phyloP scores from a whole-genome alignment of 2,329 filamentous ascomycete genomes.

The Epichloe gansuensis region DNA sequence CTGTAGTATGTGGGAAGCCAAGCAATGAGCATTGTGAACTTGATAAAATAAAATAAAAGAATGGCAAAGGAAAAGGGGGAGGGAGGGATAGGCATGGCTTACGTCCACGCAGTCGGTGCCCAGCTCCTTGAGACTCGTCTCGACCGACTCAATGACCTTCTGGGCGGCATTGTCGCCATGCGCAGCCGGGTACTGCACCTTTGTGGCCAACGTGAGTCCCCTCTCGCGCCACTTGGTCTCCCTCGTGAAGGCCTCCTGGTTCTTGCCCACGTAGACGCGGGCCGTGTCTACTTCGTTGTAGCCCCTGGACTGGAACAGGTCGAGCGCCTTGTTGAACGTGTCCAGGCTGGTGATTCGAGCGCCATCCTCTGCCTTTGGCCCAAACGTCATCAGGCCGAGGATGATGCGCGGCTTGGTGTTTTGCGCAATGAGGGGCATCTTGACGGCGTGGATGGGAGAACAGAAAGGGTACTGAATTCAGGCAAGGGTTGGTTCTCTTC shows the following conservation, averaged over 20 bases:
- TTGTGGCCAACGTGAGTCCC: constrained; percentile 66
- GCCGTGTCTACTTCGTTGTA: constrained; percentile 83
- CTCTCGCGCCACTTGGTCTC: constrained; percentile 67
- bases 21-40: background rate
- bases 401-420: constrained; percentile 53
- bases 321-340: constrained; percentile 59
- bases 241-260: constrained; percentile 68
- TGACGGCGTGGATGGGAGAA: background rate
- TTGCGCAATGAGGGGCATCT: constrained; percentile 34
- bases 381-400: constrained; percentile 79
- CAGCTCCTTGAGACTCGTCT: constrained; percentile 57
- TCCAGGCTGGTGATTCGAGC: constrained; percentile 56
- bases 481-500: too few relatives aligned
- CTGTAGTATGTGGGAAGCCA: constrained; percentile 9
- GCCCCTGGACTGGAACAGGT: constrained; percentile 63
- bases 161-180: constrained; percentile 30
- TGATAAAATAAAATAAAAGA: background rate
- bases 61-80: background rate
- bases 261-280: constrained; percentile 54
- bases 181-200: constrained; percentile 48
- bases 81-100: constrained; percentile 13
- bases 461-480: background rate
- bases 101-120: constrained; percentile 60
- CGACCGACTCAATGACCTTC: constrained; percentile 50
- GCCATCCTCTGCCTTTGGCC: constrained; percentile 46